Base-by-base conservation (phyloP, 768 basidiomycete species). In the Rhodotorula toruloides region DNA sequence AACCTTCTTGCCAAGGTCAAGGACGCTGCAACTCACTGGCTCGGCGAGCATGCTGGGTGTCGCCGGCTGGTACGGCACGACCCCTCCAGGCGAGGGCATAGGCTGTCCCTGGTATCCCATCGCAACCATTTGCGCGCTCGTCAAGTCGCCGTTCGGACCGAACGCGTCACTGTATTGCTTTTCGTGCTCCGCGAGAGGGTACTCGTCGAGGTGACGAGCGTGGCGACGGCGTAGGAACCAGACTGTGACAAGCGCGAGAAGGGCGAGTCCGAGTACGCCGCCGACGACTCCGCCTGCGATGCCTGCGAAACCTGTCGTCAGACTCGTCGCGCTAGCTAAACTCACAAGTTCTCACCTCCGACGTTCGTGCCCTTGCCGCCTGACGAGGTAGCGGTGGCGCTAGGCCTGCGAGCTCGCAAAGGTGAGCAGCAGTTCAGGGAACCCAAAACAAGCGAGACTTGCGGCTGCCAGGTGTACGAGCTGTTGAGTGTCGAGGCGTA, bases 231-330 rank as follows among this genome's bases (percentile, higher is more conserved):
- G 54, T 27, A 53, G 14, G 42, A 65, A 25, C 59, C 37, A 46
- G 55, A 50, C 32, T n/a, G n/a, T 10, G 22, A 17, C 9, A 27
- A 61, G 48, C 16, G 54, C 0, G 29, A 52, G 9, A 19, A 57
- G 48, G 40, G 34, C 49, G 55, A 67, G 36, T 2, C 42, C 60
- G 34, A 21, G 27, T 37, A 58, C 19, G 19, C 17, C 40, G 3
- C 65, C 65, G 60, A 67, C 31, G 2, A 61, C 55, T 25, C 46
- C 49, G 29, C 65, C 60, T 6, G 56, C 65, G 53, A 62, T 62
- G 14, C 55, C 60, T 67, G 31, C 2, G 34, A 17, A 9, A 27
- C 16, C 5, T 13, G 25, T 2, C 8, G 50, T 17, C 13, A 8
- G 11, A 22, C n/a, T 21, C 21, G 11, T 14, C 29, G 31, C 2